These are phyloP conservation scores for Blechomonas ayalai DNA, from an alignment of 208 protist genomes.

Conservation along the genomic window DNA sequence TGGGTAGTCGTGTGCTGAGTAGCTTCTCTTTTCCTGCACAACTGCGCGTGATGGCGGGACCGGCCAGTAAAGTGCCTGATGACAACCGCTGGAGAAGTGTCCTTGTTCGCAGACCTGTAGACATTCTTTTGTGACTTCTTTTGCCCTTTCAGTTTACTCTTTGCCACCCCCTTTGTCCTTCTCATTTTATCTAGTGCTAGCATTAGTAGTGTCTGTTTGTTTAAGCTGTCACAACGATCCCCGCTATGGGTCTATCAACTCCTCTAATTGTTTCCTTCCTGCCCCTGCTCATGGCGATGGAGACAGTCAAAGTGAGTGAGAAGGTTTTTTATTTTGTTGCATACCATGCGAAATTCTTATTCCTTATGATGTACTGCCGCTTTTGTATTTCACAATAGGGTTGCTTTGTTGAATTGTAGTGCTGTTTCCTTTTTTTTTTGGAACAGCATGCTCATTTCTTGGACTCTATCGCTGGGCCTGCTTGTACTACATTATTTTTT, in stretches of 20 bases:
- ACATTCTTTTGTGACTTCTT: neutral
- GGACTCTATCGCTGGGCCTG: neutral
- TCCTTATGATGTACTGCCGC: neutral
- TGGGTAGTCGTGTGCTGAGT: neutral
- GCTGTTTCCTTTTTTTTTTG: neutral
- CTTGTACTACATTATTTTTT: neutral
- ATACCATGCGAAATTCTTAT: neutral
- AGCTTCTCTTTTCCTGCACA: neutral
- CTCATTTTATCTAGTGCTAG: neutral
- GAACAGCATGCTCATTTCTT: neutral
- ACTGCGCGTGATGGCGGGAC: neutral
- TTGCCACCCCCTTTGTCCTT: constrained; percentile 1
- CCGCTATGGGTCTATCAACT: neutral
- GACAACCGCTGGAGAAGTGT: neutral
- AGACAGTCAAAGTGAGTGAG: neutral
- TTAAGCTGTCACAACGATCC: neutral
- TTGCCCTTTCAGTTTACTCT: constrained; percentile 2
- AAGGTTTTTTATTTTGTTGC: neutral
- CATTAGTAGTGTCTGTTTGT: neutral
- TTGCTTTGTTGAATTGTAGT: neutral
- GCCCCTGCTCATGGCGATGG: neutral
- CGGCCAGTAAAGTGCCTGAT: neutral
- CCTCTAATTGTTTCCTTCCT: neutral
- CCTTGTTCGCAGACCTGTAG: neutral
- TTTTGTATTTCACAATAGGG: neutral